A percentile compares a stretch with the other conserved stretches of the same genome.
Conservation (phyloP, 2,329 filamentous ascomycete genomes). For the Rhexocercosporidium sp. region DNA sequence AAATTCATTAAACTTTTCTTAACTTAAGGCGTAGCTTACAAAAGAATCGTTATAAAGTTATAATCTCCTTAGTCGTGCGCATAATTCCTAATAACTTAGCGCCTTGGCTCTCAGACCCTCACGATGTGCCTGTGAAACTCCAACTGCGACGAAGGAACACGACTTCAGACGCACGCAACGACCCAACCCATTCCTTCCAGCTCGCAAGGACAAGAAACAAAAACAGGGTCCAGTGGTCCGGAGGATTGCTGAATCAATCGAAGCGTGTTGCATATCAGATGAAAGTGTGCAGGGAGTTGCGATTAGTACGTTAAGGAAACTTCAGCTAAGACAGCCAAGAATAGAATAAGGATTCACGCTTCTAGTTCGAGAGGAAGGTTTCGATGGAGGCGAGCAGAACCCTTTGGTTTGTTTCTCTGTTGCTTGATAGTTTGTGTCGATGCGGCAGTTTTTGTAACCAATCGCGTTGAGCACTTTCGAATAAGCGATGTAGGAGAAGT, state of each 20-base stretch:
- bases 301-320: background rate
- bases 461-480: background rate
- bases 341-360: background rate
- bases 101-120: background rate
- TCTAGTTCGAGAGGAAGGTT: background rate
- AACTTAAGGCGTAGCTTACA: no score
- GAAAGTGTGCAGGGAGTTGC: background rate
- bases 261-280: background rate
- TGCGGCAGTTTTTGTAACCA: background rate
- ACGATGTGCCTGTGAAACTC: background rate
- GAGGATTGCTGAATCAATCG: background rate
- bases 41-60: no score
- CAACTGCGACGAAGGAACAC: background rate
- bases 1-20: no score
- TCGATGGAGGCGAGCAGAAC: background rate
- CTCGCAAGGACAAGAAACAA: background rate
- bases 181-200: background rate
- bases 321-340: background rate
- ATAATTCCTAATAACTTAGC: background rate
- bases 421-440: background rate
- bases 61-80: no score
- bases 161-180: constrained; percentile 1
- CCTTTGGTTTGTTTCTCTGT: background rate
- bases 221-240: background rate
- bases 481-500: background rate